Evolutionary conservation across 2,329 filamentous ascomycete species (phyloP).

Genomic region (Thelonectria blattea): DNA sequence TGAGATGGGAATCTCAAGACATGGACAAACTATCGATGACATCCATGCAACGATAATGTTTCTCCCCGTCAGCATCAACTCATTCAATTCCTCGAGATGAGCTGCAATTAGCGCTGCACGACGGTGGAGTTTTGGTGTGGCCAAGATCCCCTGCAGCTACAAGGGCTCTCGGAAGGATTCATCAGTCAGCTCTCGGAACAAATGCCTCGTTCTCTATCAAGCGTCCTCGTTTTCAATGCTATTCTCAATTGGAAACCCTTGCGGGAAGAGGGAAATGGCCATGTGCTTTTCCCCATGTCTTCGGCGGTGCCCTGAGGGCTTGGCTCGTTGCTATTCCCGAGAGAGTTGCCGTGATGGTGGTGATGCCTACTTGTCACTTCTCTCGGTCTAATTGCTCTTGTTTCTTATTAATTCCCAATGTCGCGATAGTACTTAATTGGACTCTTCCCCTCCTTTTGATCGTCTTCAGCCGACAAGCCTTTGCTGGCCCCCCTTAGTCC

Average conservation of each 20-base stretch:
- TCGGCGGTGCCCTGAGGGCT: not conserved
- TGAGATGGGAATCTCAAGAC: not conserved
- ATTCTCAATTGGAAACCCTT: not conserved
- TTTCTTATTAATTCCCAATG: not conserved
- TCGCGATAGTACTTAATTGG: slow-evolving; percentile 5
- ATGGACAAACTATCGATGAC: not conserved
- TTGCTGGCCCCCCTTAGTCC: slow-evolving; percentile 6
- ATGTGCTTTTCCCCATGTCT: slow-evolving; percentile 3
- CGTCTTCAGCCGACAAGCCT: not conserved
- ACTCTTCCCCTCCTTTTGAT: not conserved
- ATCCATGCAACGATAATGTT: not conserved
- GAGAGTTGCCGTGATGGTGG: not conserved
- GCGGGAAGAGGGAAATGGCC: not conserved
- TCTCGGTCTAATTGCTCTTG: not conserved
- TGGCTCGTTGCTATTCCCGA: not conserved
- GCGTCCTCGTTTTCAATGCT: no score
- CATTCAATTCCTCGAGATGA: not conserved
- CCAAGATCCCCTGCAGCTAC: slow-evolving; percentile 1
- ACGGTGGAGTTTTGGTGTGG: not conserved
- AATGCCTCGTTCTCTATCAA: not conserved
- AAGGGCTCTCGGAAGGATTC: not conserved
- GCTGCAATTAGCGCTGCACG: slow-evolving; percentile 2
- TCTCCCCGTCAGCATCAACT: no score
- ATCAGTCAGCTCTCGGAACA: not conserved
- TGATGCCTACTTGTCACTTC: not conserved